These are phyloP conservation scores for Trichoderma guizhouense DNA, from an alignment of 2,329 filamentous ascomycete species.

Conservation along the genomic window DNA sequence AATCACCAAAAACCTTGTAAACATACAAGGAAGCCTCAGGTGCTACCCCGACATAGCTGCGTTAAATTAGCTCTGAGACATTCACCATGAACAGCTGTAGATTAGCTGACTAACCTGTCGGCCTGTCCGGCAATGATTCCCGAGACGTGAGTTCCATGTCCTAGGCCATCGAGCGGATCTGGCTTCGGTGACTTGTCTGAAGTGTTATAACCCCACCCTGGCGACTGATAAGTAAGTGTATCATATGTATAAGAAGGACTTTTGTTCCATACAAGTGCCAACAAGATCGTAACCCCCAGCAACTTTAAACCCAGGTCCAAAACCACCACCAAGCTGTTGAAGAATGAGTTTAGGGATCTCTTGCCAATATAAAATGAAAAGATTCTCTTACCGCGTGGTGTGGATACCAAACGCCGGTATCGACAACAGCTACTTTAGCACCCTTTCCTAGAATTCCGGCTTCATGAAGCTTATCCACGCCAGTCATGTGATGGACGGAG, in stretches of 20 bases:
- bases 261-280: not conserved
- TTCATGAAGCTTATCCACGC: slow-evolving; percentile 37
- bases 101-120: slow-evolving; percentile 26
- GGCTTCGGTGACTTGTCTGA: slow-evolving; percentile 27
- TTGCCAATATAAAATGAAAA: slow-evolving; percentile 17
- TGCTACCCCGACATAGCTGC: slow-evolving; percentile 42
- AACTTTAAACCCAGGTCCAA: not conserved
- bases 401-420: slow-evolving; percentile 39
- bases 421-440: slow-evolving; percentile 37
- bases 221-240: not conserved
- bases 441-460: slow-evolving; percentile 36
- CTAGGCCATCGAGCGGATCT: slow-evolving; percentile 20
- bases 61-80: not conserved
- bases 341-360: not conserved
- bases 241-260: not conserved
- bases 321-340: slow-evolving; percentile 27
- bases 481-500: slow-evolving; percentile 36
- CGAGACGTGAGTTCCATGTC: slow-evolving; percentile 32
- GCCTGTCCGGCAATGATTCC: slow-evolving; percentile 47
- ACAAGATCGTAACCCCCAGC: not conserved
- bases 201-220: slow-evolving; percentile 29
- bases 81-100: not conserved
- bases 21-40: slow-evolving; percentile 42
- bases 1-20: slow-evolving; percentile 39
- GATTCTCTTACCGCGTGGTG: slow-evolving; percentile 35